A percentile compares a stretch with the other conserved stretches of the same genome.
These are phyloP conservation scores for Lyophyllum semitale DNA, from an alignment of 768 basidiomycete species.

Conservation along the genomic window DNA sequence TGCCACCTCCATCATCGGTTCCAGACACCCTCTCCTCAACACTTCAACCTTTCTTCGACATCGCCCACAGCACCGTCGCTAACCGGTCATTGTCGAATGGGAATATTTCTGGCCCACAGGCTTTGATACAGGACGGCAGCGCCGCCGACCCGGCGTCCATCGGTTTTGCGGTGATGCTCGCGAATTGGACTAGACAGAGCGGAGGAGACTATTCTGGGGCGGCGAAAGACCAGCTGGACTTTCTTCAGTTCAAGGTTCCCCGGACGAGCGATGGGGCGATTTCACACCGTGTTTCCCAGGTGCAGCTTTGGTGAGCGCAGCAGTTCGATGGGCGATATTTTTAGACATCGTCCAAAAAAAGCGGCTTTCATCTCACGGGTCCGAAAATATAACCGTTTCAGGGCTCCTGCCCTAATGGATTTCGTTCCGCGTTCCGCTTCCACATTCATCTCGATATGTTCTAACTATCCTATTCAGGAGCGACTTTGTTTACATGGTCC, in stretches of 20 bases:
- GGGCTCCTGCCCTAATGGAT: no score
- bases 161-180: conserved; percentile 68
- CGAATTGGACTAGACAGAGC: conserved; percentile 49
- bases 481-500: conserved; percentile 84
- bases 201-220: conserved; percentile 61
- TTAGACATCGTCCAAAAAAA: no score
- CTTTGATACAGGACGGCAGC: conserved; percentile 56
- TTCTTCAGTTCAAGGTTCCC: conserved; percentile 56
- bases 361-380: not conserved
- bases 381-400: no score
- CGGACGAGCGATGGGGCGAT: conserved; percentile 76
- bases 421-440: no score
- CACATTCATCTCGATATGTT: not conserved
- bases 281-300: conserved; percentile 67
- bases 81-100: conserved; percentile 45
- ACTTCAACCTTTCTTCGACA: conserved; percentile 57
- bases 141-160: conserved; percentile 81
- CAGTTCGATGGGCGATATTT: not conserved
- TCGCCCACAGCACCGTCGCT: conserved; percentile 51
- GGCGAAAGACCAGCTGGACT: conserved; percentile 67
- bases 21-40: conserved; percentile 31
- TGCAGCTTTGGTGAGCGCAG: conserved; percentile 68
- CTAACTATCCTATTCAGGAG: conserved; percentile 44
- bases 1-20: conserved; percentile 40
- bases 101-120: conserved; percentile 50